Evolutionary conservation across 257 asterid genomes (phyloP), one percentile per base, ranked within the genome.

Genomic region (Datura wrightii): DNA sequence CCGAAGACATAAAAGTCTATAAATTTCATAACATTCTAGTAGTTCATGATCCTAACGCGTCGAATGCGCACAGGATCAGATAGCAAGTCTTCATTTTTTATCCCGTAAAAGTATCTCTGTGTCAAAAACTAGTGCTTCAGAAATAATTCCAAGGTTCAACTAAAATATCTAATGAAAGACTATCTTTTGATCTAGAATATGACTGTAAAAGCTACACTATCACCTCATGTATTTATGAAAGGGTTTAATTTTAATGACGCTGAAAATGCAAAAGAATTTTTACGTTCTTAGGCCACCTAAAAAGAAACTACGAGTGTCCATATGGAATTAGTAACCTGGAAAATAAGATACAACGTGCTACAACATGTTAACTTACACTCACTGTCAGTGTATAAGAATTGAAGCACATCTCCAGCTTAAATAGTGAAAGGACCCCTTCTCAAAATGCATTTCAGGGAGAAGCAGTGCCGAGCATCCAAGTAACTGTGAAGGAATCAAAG

Each of bases 391-490:
- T 8, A 58, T 18, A 58, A 8, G 18, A 70, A 71, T 71, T 37
- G 80, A 65, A 65, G 44, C 18, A 63, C n/a, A 63, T 31, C 71
- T 63, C 3, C 42, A 24, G 18, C 42, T 63, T 63, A 46, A 50
- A 72, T 48, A 19, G 80, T 46, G 58, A 46, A 72, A 72, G 42
- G 74, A 84, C 48, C n/a, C 56, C 18, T 83, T 56, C 82, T 66
- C 72, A 56, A 54, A 53, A 79, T 14, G 79, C 62, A 85, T 83
- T 36, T 84, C 89, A 94, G 98, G 97, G 98, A 74, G 98, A 94
- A 90, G 90, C 92, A 87, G 91, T 92, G 80, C 84, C 92, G 82
- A 94, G 98, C 87, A 92, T 94, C 90, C 69, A 54, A 7, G 97
- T 93, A 48, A 92, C 89, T 50, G 79, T 93, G 82, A 88, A 83